Percentiles rank a stretch among this genome's conserved stretches.
Conservation (phyloP, 2,329 filamentous ascomycete genomes). For the Cadophora luteo-olivacea region DNA sequence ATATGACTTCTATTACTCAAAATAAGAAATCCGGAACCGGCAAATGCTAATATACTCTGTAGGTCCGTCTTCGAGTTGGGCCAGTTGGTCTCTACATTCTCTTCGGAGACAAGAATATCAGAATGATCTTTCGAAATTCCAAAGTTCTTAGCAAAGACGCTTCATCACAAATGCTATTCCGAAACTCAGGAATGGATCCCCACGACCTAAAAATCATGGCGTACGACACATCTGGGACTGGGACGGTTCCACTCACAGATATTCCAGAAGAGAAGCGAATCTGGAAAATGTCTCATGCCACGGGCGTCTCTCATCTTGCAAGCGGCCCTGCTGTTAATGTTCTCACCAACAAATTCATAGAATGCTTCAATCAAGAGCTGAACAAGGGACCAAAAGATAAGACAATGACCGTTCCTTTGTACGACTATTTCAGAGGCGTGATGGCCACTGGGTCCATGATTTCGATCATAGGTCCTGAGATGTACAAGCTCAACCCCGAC, state of each 20-base stretch:
- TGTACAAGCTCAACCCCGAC: constrained; percentile 27
- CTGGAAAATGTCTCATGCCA: constrained; percentile 29
- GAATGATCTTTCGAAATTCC: constrained; percentile 29
- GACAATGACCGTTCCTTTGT: constrained; percentile 16
- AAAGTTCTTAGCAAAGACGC: constrained; percentile 26
- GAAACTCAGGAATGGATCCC: constrained; percentile 26
- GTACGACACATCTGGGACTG: constrained; percentile 27
- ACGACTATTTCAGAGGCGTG: constrained; percentile 24
- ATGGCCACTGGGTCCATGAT: constrained; percentile 29
- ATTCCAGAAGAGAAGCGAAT: constrained; percentile 27
- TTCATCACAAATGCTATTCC: constrained; percentile 27
- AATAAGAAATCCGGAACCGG: too few relatives aligned
- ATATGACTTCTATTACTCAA: not conserved
- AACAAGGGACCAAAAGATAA: constrained; percentile 17
- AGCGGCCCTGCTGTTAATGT: constrained; percentile 23
- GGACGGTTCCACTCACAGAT: constrained; percentile 17
- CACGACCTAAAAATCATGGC: constrained; percentile 21
- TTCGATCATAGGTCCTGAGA: constrained; percentile 24
- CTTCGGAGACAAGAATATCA: constrained; percentile 31
- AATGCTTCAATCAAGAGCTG: constrained; percentile 23
- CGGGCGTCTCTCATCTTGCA: constrained; percentile 15
- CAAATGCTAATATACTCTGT: not conserved
- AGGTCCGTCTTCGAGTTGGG: constrained; percentile 21
- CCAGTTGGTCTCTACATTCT: constrained; percentile 29
- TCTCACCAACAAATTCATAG: constrained; percentile 26